phyloP scores from a whole-genome alignment of 2,329 filamentous ascomycete genomes.

The Beauveria sp. region DNA sequence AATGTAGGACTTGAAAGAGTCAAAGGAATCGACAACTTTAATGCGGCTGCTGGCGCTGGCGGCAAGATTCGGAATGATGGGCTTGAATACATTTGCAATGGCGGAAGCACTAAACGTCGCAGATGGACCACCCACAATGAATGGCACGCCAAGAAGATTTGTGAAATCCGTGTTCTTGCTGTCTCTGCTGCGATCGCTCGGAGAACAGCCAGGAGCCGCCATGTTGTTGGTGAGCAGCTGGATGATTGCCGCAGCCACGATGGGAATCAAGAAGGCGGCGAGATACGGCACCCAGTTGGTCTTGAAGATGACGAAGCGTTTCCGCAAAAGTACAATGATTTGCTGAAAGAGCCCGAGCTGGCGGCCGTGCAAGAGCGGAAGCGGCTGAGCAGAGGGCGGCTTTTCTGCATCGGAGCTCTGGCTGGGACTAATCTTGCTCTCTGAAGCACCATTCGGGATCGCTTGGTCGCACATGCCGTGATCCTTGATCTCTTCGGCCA shows the following conservation, averaged over 20 bases:
- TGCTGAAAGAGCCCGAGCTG: constrained; percentile 52
- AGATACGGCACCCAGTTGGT: constrained; percentile 55
- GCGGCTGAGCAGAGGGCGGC: neutral
- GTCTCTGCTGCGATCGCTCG: constrained; percentile 12
- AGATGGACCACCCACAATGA: constrained; percentile 19
- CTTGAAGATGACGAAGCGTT: constrained; percentile 56
- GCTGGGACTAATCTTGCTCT: neutral
- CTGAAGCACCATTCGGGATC: neutral
- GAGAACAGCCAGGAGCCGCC: constrained; percentile 37
- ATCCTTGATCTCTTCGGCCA: constrained; percentile 40
- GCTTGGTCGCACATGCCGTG: constrained; percentile 3
- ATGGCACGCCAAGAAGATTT: constrained; percentile 15
- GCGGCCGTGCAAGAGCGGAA: constrained; percentile 45
- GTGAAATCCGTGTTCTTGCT: constrained; percentile 13
- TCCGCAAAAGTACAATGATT: constrained; percentile 54
- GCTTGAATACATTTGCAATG: constrained; percentile 12
- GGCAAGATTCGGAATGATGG: constrained; percentile 13
- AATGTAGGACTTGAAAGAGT: constrained; percentile 60
- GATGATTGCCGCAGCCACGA: constrained; percentile 66
- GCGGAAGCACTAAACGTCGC: constrained; percentile 12
- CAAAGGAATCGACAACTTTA: constrained; percentile 38
- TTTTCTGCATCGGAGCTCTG: neutral
- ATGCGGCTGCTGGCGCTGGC: constrained; percentile 9
- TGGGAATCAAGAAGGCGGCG: constrained; percentile 65
- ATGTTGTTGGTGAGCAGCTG: constrained; percentile 61